Conservation (phyloP, 2,329 filamentous ascomycete species). For the Aspergillus fijiensis region DNA sequence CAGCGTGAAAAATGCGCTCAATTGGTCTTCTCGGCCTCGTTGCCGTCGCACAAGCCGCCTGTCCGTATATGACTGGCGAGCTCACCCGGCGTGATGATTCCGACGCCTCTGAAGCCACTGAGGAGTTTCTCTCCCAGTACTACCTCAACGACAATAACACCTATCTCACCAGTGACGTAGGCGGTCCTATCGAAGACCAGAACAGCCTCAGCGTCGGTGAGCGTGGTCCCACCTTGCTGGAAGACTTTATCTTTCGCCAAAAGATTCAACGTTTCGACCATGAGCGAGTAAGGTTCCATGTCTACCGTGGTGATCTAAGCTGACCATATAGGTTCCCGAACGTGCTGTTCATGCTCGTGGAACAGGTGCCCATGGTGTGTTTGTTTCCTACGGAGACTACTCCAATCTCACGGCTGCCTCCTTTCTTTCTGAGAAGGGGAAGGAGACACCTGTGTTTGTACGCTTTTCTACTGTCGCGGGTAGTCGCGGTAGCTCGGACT, state of each 20-base stretch:
- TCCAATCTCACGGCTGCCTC: constrained; percentile 68
- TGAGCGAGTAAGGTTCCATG: constrained; percentile 56
- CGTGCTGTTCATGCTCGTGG: constrained; percentile 69
- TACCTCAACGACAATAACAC: constrained; percentile 54
- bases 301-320: not conserved
- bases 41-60: constrained; percentile 39
- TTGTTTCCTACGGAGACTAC: constrained; percentile 65
- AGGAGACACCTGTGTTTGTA: constrained; percentile 65
- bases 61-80: constrained; percentile 43
- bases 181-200: constrained; percentile 67
- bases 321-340: constrained; percentile 54
- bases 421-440: constrained; percentile 58
- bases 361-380: constrained; percentile 67
- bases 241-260: constrained; percentile 71
- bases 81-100: constrained; percentile 25
- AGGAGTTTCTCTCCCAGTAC: constrained; percentile 46
- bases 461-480: constrained; percentile 74
- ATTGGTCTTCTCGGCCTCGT: constrained; percentile 30
- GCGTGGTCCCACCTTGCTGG: constrained; percentile 66
- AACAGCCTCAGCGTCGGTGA: constrained; percentile 65
- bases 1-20: constrained; percentile 25
- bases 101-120: constrained; percentile 32
- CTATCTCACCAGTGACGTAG: constrained; percentile 65
- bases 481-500: constrained; percentile 67
- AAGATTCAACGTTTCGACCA: constrained; percentile 72